Percentiles rank a stretch among this genome's conserved stretches.
Conservation (phyloP, 2,329 filamentous ascomycete species). For the Xylariaceae sp. region DNA sequence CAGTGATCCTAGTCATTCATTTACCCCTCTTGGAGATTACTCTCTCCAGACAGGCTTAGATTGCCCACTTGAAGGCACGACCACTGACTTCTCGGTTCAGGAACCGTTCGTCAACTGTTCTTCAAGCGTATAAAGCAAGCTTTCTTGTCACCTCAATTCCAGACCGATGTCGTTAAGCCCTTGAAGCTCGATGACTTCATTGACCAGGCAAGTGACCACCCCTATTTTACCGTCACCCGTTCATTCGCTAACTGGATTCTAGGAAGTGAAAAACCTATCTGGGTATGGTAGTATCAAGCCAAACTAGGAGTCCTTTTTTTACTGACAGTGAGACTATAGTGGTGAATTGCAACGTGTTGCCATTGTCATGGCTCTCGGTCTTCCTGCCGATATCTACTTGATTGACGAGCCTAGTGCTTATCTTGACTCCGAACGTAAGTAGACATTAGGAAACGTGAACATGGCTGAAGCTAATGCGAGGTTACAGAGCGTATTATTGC, state of each 20-base stretch:
- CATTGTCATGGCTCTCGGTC: slow-evolving; percentile 91
- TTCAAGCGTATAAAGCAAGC: slow-evolving; percentile 93
- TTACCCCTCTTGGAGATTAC: not conserved
- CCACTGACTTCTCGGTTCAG: slow-evolving; percentile 1
- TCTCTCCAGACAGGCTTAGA: not conserved
- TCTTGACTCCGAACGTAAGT: slow-evolving; percentile 42
- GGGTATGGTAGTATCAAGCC: slow-evolving; percentile 32
- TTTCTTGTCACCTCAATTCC: slow-evolving; percentile 95
- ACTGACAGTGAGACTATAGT: slow-evolving; percentile 37
- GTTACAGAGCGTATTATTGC: slow-evolving; percentile 78
- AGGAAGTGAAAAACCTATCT: slow-evolving; percentile 94
- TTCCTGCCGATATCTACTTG: slow-evolving; percentile 95
- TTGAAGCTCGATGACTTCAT: slow-evolving; percentile 98
- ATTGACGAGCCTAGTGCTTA: slow-evolving; percentile 98
- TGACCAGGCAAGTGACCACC: slow-evolving; percentile 54
- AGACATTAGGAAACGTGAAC: not conserved
- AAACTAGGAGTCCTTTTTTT: not conserved
- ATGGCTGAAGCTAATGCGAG: not conserved
- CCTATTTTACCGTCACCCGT: not conserved
- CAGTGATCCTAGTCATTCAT: not conserved
- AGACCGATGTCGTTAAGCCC: slow-evolving; percentile 99
- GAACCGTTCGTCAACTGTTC: slow-evolving; percentile 90
- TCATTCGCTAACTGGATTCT: slow-evolving; percentile 5
- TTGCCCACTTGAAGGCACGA: not conserved
- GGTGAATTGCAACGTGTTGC: slow-evolving; percentile 99